These are phyloP conservation scores for Amborella trichopoda DNA, from an alignment of 164 flowering plant genomes.

Conservation along the genomic window DNA sequence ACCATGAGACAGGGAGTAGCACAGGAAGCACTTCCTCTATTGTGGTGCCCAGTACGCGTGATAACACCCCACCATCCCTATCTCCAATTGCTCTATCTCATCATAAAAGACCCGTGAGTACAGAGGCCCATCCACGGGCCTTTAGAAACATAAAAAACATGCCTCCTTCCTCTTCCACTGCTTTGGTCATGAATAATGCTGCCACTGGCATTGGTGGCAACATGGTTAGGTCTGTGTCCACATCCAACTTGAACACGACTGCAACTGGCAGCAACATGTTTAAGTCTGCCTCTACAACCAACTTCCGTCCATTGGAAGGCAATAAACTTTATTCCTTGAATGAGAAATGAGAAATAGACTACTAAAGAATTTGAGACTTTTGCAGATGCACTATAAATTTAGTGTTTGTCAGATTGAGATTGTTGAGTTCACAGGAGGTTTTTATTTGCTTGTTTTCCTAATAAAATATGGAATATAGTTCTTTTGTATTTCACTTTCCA, in stretches of 20 bases:
- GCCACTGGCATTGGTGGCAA: constrained; percentile 17
- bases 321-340: constrained; percentile 20
- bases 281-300: constrained; percentile 40
- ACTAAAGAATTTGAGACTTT: too few species aligned
- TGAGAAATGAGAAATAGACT: too few species aligned
- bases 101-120: constrained; percentile 14
- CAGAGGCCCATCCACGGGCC: constrained; percentile 53
- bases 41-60: constrained; percentile 8
- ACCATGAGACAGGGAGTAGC: constrained; percentile 23
- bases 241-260: too few species aligned
- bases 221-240: constrained; percentile 7
- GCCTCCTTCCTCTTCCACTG: constrained; percentile 25
- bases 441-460: too few species aligned
- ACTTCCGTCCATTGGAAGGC: constrained; percentile 27
- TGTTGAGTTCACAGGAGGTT: too few species aligned
- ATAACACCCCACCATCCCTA: constrained; percentile 16
- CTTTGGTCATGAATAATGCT: constrained; percentile 21
- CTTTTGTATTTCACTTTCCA: too few species aligned
- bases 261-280: too few species aligned
- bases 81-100: constrained; percentile 19
- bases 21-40: constrained; percentile 28
- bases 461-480: too few species aligned
- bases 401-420: too few species aligned
- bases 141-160: constrained; percentile 39
- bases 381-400: too few species aligned